Evolutionary conservation across 352 stramenopile species (phyloP), one percentile per base, ranked within the genome.

Genomic region (Thraustochytrium striatum): DNA sequence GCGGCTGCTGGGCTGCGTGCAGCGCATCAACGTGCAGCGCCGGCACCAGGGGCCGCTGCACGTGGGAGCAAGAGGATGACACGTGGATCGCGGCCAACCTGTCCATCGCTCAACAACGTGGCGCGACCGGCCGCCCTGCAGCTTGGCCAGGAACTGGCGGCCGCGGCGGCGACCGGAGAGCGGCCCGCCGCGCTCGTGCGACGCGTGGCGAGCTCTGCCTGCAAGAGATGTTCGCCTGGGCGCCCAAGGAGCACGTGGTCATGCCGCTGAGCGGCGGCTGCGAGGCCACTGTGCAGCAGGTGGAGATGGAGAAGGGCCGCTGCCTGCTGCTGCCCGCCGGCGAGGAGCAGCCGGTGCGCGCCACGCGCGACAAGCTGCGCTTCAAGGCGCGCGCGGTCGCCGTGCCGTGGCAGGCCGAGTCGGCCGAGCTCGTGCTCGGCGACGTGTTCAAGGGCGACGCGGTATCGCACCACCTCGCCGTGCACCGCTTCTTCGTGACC

Each of bases 391-490:
- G n/a, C n/a, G n/a, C n/a, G n/a, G n/a, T n/a, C n/a, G n/a, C n/a
- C n/a, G n/a, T n/a, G n/a, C n/a, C n/a, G n/a, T n/a, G n/a, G n/a
- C n/a, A n/a, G n/a, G n/a, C n/a, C n/a, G n/a, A n/a, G n/a, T n/a
- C n/a, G n/a, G n/a, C n/a, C n/a, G n/a, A n/a, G n/a, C n/a, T n/a
- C 52, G 85, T 91, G 61, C 90, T 92, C 78, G 94, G 89, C 73
- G 86, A 91, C 78, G 87, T 93, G 9, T 85, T 83, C 0, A 87
- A 84, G 1, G 86, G 65, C 30, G 39, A 91, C 55, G 85, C 86
- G 1, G 91, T 96, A 3, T 96, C 91, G 25, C 92, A 96, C 38
- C 91, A 96, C 82, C 88, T 95, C 52, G 91, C 91, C 21, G 83
- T 96, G 28, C 90, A 96, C 65, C 89, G 90, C 41, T 86, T 94